phyloP scores from a whole-genome alignment of 805 yeast species.

The Saturnispora quitensis region DNA sequence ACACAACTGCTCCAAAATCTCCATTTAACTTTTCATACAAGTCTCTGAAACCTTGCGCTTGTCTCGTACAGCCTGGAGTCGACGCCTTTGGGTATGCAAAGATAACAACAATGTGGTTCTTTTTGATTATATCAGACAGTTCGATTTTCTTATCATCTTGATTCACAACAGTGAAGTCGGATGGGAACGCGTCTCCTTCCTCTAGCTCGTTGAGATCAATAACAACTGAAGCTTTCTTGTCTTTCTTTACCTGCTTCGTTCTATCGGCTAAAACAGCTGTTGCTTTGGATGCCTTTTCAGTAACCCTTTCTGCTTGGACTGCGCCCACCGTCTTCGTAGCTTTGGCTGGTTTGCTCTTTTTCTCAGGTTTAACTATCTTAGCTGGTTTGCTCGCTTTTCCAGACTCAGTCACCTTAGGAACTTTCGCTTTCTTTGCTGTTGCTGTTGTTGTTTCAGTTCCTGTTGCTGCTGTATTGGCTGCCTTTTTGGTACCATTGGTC shows the following conservation, averaged over 20 bases:
- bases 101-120: conserved; percentile 38
- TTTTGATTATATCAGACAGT: conserved; percentile 19
- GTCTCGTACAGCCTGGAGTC: conserved; percentile 95
- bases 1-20: conserved; percentile 46
- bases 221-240: not conserved
- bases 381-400: not conserved
- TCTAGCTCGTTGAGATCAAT: conserved; percentile 8
- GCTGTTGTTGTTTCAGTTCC: not conserved
- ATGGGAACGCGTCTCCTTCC: conserved; percentile 13
- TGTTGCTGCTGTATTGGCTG: not conserved
- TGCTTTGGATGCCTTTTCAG: not conserved
- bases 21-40: conserved; percentile 40
- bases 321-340: not conserved
- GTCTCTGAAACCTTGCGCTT: conserved; percentile 81
- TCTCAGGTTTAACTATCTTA: not conserved
- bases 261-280: not conserved
- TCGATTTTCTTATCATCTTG: conserved; percentile 39
- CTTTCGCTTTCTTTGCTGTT: not conserved
- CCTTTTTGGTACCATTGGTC: not conserved
- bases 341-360: not conserved
- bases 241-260: not conserved
- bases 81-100: conserved; percentile 87
- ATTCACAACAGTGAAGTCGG: conserved; percentile 25
- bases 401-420: not conserved
- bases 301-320: not conserved